These are phyloP conservation scores for Neospermospora avenae DNA, from an alignment of 2,329 filamentous ascomycete genomes.

Conservation along the genomic window DNA sequence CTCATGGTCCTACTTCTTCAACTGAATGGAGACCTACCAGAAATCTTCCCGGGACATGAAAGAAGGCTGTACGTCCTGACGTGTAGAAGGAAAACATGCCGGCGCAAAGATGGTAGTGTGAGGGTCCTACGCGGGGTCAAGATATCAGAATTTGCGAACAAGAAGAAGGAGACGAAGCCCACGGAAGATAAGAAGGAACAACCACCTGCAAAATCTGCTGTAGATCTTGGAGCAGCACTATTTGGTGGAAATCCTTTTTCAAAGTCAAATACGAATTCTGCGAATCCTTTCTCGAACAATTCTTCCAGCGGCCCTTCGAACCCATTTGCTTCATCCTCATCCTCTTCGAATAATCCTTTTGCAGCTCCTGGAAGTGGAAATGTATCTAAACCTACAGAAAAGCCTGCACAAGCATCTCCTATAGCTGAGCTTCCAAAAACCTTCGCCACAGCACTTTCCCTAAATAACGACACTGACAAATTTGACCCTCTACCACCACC, in stretches of 20 bases:
- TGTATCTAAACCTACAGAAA: slow-evolving; percentile 37
- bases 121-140: slow-evolving; percentile 69
- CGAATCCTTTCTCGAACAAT: slow-evolving; percentile 60
- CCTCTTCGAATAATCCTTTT: slow-evolving; percentile 48
- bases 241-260: slow-evolving; percentile 60
- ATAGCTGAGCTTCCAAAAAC: slow-evolving; percentile 49
- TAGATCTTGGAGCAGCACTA: slow-evolving; percentile 61
- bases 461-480: slow-evolving; percentile 53
- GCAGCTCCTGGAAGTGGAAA: slow-evolving; percentile 31
- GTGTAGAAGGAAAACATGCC: slow-evolving; percentile 74
- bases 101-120: slow-evolving; percentile 78
- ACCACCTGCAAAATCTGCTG: slow-evolving; percentile 21
- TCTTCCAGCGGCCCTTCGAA: slow-evolving; percentile 2
- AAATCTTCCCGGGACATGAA: slow-evolving; percentile 82
- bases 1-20: slow-evolving; percentile 84
- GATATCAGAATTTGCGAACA: slow-evolving; percentile 32
- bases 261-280: slow-evolving; percentile 36
- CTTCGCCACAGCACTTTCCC: slow-evolving; percentile 73
- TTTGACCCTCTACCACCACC: slow-evolving; percentile 40
- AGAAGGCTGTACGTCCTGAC: slow-evolving; percentile 83
- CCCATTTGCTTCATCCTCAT: slow-evolving; percentile 39
- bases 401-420: slow-evolving; percentile 37
- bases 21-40: slow-evolving; percentile 84
- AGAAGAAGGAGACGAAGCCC: slow-evolving; percentile 35
- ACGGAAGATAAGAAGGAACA: slow-evolving; percentile 29